Percentiles rank a stretch among this genome's conserved stretches.
Conservation (phyloP, 2,329 filamentous ascomycete genomes). For the Penicillium sp. region DNA sequence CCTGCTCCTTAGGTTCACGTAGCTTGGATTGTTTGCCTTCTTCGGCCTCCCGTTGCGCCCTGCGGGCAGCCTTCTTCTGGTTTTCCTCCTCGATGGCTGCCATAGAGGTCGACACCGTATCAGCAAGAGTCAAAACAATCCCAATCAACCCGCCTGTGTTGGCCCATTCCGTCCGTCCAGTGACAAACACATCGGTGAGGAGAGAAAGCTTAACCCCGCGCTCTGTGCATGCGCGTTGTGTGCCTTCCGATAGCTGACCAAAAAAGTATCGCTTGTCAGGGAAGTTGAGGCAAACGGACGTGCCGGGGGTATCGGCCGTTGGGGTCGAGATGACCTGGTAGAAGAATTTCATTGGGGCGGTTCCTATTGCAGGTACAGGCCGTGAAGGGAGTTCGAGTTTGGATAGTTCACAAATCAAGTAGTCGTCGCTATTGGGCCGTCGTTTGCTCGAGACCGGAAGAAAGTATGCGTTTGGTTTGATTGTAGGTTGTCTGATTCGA, state of each 20-base stretch:
- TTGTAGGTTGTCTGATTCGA: constrained; percentile 7
- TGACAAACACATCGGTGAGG: constrained; percentile 76
- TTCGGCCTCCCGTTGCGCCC: background rate
- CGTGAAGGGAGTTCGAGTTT: constrained; percentile 11
- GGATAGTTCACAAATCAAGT: constrained; percentile 26
- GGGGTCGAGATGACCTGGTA: constrained; percentile 77
- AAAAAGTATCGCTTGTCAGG: constrained; percentile 81
- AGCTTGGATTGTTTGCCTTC: constrained; percentile 8
- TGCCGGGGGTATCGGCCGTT: constrained; percentile 83
- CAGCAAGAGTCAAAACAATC: constrained; percentile 78
- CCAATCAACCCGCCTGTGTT: constrained; percentile 80
- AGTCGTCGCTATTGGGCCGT: constrained; percentile 6
- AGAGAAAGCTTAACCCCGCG: constrained; percentile 64
- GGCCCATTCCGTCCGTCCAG: constrained; percentile 72
- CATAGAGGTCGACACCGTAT: constrained; percentile 50
- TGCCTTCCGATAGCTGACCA: constrained; percentile 78
- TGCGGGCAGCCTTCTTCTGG: constrained; percentile 36
- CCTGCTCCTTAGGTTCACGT: constrained; percentile 19
- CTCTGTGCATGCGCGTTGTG: constrained; percentile 72
- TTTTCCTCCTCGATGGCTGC: constrained; percentile 48
- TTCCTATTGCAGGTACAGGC: background rate
- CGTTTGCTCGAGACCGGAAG: constrained; percentile 1
- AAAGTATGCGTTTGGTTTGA: constrained; percentile 6
- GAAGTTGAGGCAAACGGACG: constrained; percentile 73
- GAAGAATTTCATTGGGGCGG: constrained; percentile 64